Base-by-base conservation (phyloP, 306 rosid species). In the Sicyos edulis region DNA sequence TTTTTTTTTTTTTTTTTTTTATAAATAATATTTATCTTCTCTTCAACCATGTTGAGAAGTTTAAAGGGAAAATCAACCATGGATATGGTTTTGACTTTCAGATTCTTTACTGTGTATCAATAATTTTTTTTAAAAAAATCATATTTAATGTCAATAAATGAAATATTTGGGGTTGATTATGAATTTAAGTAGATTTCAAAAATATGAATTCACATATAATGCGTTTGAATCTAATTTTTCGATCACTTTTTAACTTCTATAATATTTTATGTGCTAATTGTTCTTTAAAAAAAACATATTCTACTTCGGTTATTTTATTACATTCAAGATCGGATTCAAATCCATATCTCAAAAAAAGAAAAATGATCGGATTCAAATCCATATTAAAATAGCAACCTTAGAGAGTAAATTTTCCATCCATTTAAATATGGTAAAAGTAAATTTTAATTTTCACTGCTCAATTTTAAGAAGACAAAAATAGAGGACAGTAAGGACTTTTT, bases 151-250 rank as follows among this genome's bases (percentile, higher is more conserved):
- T 0, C 14, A 42, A 19, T 17, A 40, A 37, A 64, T 40, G n/a
- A 17, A 42, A 64, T 59, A 59, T 8, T 58, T 59, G 13, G 44
- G 65, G 15, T 26, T 59, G 65, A 59, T 42, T 65, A 45, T 44
- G 54, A 20, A 65, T 65, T 65, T 44, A 11, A 65, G 49, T 2
- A 19, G 40, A 5, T 44, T 65, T 10, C 0, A 45, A 65, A 63
- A 42, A 42, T 5, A 5, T 44, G 6, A 20, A 65, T 42, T 42
- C 71, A 40, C 45, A 40, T 6, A 40, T 40, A 44, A 19, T 65
- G 10, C 17, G 0, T 42, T 40, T 40, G 70, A 63, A 3, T 14
- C 26, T 63, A 15, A 16, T 32, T 13, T 0, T 42, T 64, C 40
- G 34, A 10, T 65, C 26, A 20, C 2, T 65, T 42, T 65, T 2